Evolutionary conservation across 495 filamentous ascomycete species (phyloP).

Genomic region (Neurospora sublineolata): DNA sequence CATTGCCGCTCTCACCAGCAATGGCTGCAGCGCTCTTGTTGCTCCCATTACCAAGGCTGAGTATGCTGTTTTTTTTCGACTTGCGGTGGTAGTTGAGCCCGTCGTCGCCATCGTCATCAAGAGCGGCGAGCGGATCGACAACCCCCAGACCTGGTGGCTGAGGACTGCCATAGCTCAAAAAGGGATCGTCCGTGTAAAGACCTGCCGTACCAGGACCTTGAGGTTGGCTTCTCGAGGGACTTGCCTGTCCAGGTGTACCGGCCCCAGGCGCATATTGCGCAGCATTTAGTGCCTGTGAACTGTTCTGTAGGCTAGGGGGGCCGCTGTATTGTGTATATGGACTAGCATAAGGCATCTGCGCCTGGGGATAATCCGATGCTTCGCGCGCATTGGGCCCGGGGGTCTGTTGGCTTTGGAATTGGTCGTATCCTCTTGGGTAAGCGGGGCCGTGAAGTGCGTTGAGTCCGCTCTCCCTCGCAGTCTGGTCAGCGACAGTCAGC

Average conservation of each 20-base stretch:
- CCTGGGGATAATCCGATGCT: constrained; percentile 11
- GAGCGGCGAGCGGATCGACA: constrained; percentile 61
- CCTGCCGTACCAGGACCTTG: constrained; percentile 6
- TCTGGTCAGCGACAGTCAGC: constrained; percentile 57
- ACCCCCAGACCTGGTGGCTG: constrained; percentile 41
- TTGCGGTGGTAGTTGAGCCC: constrained; percentile 44
- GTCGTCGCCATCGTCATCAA: constrained; percentile 80
- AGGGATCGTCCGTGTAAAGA: constrained; percentile 27
- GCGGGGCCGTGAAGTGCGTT: constrained; percentile 49
- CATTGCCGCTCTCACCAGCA: constrained; percentile 28
- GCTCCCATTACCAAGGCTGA: constrained; percentile 38
- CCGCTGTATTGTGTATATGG: neutral
- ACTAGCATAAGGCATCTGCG: constrained; percentile 7
- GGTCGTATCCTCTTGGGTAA: constrained; percentile 28
- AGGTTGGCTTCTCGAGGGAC: constrained; percentile 17
- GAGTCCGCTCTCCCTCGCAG: constrained; percentile 60
- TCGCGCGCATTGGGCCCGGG: constrained; percentile 2
- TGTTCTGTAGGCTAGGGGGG: constrained; percentile 9
- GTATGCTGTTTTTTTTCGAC: constrained; percentile 37
- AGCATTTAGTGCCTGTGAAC: constrained; percentile 13
- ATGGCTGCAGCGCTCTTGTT: constrained; percentile 19
- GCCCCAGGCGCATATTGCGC: constrained; percentile 6
- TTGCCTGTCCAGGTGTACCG: constrained; percentile 15
- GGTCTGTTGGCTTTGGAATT: constrained; percentile 23
- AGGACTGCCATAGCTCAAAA: constrained; percentile 49